Base-by-base conservation (phyloP, 371 early-diverging fungal genomes). In the Syncephalastrum racemosum region DNA sequence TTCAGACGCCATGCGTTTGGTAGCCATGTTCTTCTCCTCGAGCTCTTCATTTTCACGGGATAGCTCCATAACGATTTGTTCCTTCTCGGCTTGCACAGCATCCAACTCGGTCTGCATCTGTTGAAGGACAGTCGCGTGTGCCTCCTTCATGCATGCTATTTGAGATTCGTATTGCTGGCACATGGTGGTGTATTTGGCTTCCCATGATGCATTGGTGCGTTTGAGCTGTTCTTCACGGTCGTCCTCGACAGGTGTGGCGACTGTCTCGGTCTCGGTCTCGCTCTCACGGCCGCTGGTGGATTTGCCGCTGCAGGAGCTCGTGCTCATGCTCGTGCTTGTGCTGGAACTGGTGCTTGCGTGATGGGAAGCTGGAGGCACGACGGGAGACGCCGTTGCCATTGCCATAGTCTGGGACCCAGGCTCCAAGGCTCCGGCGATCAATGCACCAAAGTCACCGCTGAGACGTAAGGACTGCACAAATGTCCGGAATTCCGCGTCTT, bases 371-470 rank as follows among this genome's bases (percentile, higher is more conserved):
- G 19, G 46, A 42, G 50, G 6, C 8, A 25, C 3, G 36, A 43
- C 2, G 43, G 57, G 4, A 16, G 44, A 15, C n/a, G 36, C 31
- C 44, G 13, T 23, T 61, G 43, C 7, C 24, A 43, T 50, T 49
- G 36, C 13, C 1, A 6, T 16, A 16, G 19, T 25, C 24, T 36
- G 46, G 10, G 15, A 19, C 27, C 27, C 50, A 5, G 59, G 46
- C 8, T 64, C 45, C n/a, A 73, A 46, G 8, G 77, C 77, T 18
- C 69, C 67, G 27, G 77, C 77, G 50, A 77, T 62, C 27, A 73
- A 45, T 4, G 67, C 56, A 44, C 74, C 77, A 62, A 77, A 77
- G 31, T 77, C 70, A 12, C 77, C 77, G 20, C 65, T 71, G 49
- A 64, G 20, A 46, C 63, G 62, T 4, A 77, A 47, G 5, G 69